phyloP scores from a whole-genome alignment of 2,329 filamentous ascomycete species.

The Curvularia spicifera region DNA sequence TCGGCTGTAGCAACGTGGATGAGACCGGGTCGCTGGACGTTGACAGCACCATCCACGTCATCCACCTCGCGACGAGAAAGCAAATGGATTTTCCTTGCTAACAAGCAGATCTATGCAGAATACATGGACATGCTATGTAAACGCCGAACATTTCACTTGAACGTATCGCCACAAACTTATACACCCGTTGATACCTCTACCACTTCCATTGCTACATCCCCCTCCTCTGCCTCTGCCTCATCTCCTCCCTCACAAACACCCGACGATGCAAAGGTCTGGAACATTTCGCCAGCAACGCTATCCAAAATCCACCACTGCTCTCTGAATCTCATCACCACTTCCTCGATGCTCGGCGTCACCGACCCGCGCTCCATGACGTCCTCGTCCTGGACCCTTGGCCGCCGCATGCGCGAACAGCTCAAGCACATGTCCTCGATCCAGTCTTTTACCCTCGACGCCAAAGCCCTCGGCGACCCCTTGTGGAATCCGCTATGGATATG shows the following conservation, averaged over 20 bases:
- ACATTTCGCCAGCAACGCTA: conserved; percentile 26
- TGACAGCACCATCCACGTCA: conserved; percentile 3
- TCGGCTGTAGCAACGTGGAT: conserved; percentile 26
- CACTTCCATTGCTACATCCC: not conserved
- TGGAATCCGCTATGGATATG: conserved; percentile 52
- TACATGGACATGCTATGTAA: conserved; percentile 46
- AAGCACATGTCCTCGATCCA: conserved; percentile 26
- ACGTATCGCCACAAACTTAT: conserved; percentile 43
- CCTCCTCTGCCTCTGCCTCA: conserved; percentile 1
- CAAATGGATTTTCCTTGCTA: conserved; percentile 41
- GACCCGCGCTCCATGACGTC: conserved; percentile 47
- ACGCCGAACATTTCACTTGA: conserved; percentile 40
- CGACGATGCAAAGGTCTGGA: conserved; percentile 34
- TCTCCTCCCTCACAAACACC: not conserved
- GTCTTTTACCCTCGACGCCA: conserved; percentile 39
- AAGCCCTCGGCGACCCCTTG: conserved; percentile 47
- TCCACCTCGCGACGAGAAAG: conserved; percentile 10
- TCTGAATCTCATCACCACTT: conserved; percentile 43
- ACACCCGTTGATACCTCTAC: conserved; percentile 5
- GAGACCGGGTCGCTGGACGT: conserved; percentile 16
- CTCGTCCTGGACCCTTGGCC: conserved; percentile 40
- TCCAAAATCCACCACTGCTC: conserved; percentile 37
- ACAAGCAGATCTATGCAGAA: conserved; percentile 44
- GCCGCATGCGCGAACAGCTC: conserved; percentile 35
- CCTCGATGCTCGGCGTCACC: conserved; percentile 44